These are phyloP conservation scores for Phaeotremella skinneri DNA, from an alignment of 768 basidiomycete species.

Conservation along the genomic window DNA sequence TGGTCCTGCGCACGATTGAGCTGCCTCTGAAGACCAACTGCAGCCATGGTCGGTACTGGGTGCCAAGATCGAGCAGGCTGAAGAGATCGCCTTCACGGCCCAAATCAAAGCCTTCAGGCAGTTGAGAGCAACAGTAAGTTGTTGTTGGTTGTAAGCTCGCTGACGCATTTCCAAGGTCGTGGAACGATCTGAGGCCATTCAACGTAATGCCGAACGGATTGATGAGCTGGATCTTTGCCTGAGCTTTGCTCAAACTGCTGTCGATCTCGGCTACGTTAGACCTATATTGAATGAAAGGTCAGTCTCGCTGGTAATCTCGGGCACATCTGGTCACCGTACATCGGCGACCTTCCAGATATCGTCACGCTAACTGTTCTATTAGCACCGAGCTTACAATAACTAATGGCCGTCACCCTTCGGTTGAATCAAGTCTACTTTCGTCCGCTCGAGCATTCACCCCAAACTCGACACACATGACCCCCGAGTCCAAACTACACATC, in stretches of 20 bases:
- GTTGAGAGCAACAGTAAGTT: slow-evolving; percentile 64
- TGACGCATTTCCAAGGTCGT: slow-evolving; percentile 61
- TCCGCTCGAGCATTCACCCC: slow-evolving; percentile 69
- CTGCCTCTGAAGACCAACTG: neutral
- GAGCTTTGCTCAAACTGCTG: slow-evolving; percentile 75
- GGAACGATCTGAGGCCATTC: slow-evolving; percentile 59
- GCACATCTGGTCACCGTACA: neutral
- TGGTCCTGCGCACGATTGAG: neutral
- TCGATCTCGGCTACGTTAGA: slow-evolving; percentile 70
- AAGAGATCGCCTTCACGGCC: slow-evolving; percentile 28
- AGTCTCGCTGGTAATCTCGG: slow-evolving; percentile 32
- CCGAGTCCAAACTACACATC: slow-evolving; percentile 66
- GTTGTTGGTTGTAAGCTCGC: neutral
- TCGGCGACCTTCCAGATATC: slow-evolving; percentile 2
- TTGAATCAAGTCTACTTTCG: slow-evolving; percentile 75
- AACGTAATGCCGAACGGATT: slow-evolving; percentile 70
- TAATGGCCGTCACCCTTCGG: slow-evolving; percentile 87
- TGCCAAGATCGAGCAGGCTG: slow-evolving; percentile 26
- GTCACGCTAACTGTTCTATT: slow-evolving; percentile 4
- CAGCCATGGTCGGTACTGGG: slow-evolving; percentile 46
- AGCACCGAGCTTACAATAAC: slow-evolving; percentile 65
- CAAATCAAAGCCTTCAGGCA: slow-evolving; percentile 62
- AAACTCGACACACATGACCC: slow-evolving; percentile 68
- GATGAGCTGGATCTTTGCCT: slow-evolving; percentile 85
- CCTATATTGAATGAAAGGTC: slow-evolving; percentile 72